These are phyloP conservation scores for Selenicereus undatus DNA, from an alignment of 148 eudicot genomes.

Conservation along the genomic window DNA sequence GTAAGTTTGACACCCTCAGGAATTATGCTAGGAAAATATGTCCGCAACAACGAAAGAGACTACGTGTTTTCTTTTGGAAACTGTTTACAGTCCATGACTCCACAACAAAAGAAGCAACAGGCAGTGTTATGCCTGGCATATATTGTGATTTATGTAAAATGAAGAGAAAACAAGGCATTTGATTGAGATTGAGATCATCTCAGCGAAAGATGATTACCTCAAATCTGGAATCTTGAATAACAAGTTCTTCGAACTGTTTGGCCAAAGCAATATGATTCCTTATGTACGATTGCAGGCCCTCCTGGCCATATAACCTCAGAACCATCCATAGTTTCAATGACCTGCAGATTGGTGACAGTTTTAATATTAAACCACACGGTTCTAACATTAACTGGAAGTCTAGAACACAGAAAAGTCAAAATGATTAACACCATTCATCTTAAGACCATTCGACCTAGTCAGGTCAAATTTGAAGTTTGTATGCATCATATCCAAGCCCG, in stretches of 20 bases:
- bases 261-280: slow-evolving; percentile 85
- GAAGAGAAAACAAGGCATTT: neutral
- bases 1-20: slow-evolving; percentile 11
- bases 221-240: slow-evolving; percentile 67
- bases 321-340: slow-evolving; percentile 97
- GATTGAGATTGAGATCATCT: neutral
- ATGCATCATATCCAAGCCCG: neutral
- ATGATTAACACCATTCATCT: neutral
- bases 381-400: neutral
- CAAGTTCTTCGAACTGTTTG: slow-evolving; percentile 65
- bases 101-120: too few species aligned
- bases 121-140: too few species aligned
- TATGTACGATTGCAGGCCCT: slow-evolving; percentile 74
- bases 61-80: too few species aligned
- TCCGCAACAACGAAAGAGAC: too few species aligned
- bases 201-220: slow-evolving; percentile 46
- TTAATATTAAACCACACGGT: neutral
- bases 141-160: too few species aligned
- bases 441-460: neutral
- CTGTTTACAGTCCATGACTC: too few species aligned
- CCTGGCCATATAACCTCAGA: slow-evolving; percentile 72
- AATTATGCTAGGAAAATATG: neutral
- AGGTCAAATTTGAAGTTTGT: neutral
- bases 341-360: slow-evolving; percentile 36
- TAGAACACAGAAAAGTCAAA: neutral